A percentile compares a stretch with the other conserved stretches of the same genome.
Evolutionary conservation across 2,329 filamentous ascomycete species (phyloP).

Genomic region (Sporothrix brasiliensis): DNA sequence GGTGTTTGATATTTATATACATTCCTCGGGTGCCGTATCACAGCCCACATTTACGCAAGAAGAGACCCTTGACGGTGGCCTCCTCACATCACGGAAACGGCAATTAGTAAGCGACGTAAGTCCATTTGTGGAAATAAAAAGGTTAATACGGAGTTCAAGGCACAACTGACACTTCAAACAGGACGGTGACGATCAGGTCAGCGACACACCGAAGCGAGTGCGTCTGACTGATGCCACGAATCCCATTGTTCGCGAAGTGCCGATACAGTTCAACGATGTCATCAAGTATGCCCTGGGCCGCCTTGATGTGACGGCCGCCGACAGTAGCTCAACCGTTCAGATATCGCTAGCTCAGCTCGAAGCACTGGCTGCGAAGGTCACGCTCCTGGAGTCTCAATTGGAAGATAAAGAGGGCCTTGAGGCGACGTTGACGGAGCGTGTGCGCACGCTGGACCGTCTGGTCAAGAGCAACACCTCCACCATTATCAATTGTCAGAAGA

Average conservation of each 20-base stretch:
- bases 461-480: conserved; percentile 52
- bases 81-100: conserved; percentile 48
- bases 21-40: conserved; percentile 38
- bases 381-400: conserved; percentile 45
- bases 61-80: conserved; percentile 14
- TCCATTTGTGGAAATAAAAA: neutral
- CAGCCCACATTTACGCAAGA: conserved; percentile 35
- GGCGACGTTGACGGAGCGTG: conserved; percentile 43
- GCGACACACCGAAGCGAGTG: conserved; percentile 41
- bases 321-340: conserved; percentile 35
- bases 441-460: conserved; percentile 51
- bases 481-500: conserved; percentile 50
- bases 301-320: neutral
- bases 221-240: conserved; percentile 40
- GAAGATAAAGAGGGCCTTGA: conserved; percentile 40
- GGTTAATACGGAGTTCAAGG: too few species aligned
- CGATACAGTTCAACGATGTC: conserved; percentile 29
- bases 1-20: conserved; percentile 53
- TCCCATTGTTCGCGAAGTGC: conserved; percentile 29
- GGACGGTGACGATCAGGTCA: conserved; percentile 20
- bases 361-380: conserved; percentile 40
- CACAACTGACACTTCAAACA: neutral
- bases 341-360: conserved; percentile 43
- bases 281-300: conserved; percentile 32
- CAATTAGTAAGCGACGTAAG: conserved; percentile 19